These are phyloP conservation scores for Xylaria nigripes DNA, from an alignment of 495 filamentous ascomycete species.

Conservation along the genomic window DNA sequence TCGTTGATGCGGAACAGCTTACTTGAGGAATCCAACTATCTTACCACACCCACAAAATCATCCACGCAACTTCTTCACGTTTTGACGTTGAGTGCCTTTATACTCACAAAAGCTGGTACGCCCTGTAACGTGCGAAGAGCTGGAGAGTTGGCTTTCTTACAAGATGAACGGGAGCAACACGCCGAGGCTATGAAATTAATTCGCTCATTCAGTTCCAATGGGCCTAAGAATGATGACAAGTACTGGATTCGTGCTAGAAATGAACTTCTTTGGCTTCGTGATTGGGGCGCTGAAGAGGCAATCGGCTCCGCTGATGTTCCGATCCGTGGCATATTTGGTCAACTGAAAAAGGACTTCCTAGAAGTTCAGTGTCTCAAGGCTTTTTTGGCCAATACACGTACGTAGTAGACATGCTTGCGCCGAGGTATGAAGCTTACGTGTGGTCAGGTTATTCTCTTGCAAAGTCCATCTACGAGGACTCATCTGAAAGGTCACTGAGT, in stretches of 20 bases:
- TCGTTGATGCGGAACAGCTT: conserved; percentile 46
- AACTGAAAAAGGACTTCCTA: conserved; percentile 52
- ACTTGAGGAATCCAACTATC: conserved; percentile 51
- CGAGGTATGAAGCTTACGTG: conserved; percentile 15
- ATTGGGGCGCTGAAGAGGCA: conserved; percentile 56
- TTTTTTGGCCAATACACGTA: conserved; percentile 61
- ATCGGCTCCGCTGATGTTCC: conserved; percentile 13
- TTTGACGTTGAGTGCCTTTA: conserved; percentile 57
- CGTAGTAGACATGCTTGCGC: background rate
- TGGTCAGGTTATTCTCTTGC: conserved; percentile 56
- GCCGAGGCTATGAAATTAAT: conserved; percentile 56
- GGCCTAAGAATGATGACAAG: conserved; percentile 50
- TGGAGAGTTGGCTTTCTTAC: conserved; percentile 50
- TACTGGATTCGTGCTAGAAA: conserved; percentile 60
- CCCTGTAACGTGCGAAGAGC: conserved; percentile 51
- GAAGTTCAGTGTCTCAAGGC: conserved; percentile 70
- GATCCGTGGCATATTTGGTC: conserved; percentile 61
- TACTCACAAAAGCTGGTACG: conserved; percentile 54
- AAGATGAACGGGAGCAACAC: conserved; percentile 57
- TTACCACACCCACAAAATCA: conserved; percentile 57
- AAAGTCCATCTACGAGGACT: conserved; percentile 58
- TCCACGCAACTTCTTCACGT: conserved; percentile 59
- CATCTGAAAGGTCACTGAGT: conserved; percentile 43
- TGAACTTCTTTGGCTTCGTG: conserved; percentile 71
- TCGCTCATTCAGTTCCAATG: conserved; percentile 40